Conservation (phyloP, 768 basidiomycete genomes). For the Suillus brevipes region DNA sequence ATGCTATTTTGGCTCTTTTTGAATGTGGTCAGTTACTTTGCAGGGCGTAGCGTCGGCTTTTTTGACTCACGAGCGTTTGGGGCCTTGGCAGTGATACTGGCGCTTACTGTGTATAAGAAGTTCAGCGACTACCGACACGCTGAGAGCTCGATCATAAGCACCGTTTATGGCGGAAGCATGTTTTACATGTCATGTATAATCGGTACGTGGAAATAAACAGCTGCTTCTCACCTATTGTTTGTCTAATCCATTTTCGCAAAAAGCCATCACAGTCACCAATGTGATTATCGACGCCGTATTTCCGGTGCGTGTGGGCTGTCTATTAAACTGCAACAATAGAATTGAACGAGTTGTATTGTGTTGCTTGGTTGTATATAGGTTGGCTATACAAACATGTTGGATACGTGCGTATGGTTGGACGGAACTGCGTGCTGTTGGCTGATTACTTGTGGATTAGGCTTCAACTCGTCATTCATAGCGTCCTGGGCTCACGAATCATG, state of each 20-base stretch:
- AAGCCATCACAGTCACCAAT: constrained; percentile 21
- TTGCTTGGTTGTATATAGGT: not conserved
- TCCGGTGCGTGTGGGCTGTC: constrained; percentile 10
- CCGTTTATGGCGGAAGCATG: constrained; percentile 18
- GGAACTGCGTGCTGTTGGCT: not conserved
- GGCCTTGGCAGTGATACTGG: not conserved
- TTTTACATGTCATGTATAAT: constrained; percentile 21
- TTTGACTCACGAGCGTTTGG: not conserved
- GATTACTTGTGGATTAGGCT: not conserved
- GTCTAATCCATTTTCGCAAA: not conserved
- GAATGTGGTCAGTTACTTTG: not conserved
- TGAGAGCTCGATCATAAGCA: constrained; percentile 11
- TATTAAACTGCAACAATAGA: not conserved
- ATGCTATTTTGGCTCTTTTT: not conserved
- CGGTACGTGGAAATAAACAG: constrained; percentile 3
- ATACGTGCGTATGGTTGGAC: not conserved
- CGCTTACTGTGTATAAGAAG: constrained; percentile 3
- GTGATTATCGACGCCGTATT: constrained; percentile 10
- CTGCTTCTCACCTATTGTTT: not conserved
- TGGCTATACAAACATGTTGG: not conserved
- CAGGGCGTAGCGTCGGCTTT: not conserved
- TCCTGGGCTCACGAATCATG: constrained; percentile 29
- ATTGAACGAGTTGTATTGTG: not conserved
- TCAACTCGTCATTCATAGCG: constrained; percentile 28
- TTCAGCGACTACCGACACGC: not conserved